Evolutionary conservation across 257 asterid species (phyloP).

Genomic region (Nyctanthes arbortristis): DNA sequence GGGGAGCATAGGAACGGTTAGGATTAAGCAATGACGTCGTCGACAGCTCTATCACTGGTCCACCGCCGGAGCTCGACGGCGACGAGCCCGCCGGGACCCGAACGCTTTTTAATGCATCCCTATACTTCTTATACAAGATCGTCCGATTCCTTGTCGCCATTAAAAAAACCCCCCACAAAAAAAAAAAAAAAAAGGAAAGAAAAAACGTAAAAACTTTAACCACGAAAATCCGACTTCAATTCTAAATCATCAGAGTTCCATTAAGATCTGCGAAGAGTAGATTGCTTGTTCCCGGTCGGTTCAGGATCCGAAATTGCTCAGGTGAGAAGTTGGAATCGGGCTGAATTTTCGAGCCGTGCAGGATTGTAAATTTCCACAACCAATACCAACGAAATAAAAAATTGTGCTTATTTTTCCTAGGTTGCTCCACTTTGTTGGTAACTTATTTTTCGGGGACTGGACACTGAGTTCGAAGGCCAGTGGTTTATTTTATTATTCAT

Average conservation of each 20-base stretch:
- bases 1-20: slow-evolving; percentile 55
- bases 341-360: not conserved
- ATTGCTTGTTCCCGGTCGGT: not conserved
- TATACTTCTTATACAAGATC: slow-evolving; percentile 69
- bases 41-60: slow-evolving; percentile 88
- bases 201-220: not conserved
- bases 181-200: too few species aligned
- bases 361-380: not conserved
- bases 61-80: slow-evolving; percentile 63
- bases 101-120: slow-evolving; percentile 92
- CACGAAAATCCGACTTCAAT: not conserved
- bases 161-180: too few species aligned
- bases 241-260: not conserved
- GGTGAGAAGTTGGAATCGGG: not conserved
- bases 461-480: too few species aligned
- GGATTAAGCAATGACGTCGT: slow-evolving; percentile 84
- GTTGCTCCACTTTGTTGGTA: too few species aligned
- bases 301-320: not conserved
- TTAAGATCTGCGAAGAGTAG: not conserved
- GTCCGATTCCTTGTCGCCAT: slow-evolving; percentile 98
- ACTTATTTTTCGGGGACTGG: too few species aligned
- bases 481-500: too few species aligned
- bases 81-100: slow-evolving; percentile 68
- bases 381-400: not conserved
- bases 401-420: not conserved